Base-by-base conservation (phyloP, 352 stramenopile genomes). In the Elongisporangium anandrum region DNA sequence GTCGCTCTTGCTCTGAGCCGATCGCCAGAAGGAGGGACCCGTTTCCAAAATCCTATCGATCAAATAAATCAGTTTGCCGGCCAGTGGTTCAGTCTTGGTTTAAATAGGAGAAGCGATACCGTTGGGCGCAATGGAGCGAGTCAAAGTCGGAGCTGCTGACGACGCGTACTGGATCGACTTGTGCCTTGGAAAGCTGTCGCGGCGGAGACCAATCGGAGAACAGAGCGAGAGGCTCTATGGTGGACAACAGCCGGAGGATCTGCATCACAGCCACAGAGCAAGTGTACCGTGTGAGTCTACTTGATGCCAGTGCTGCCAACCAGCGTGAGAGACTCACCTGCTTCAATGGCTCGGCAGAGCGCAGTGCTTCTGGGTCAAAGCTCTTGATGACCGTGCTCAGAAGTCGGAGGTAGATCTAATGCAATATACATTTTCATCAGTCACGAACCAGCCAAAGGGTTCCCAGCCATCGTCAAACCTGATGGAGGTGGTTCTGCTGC, bases 161-260 rank as follows among this genome's bases (percentile, higher is more conserved):
- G 4, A 90, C 73, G 54, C 80, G 66, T 2, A 63, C 75, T 0
- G 85, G 82, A 6, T 66, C 41, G 5, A 85, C 50, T 34, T 76
- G 60, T 3, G 63, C 61, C 15, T 61, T 68, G 0, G 79, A 89
- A 12, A 92, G 63, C 16, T 83, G 69, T 9, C 72, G 77, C 50
- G 80, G 73, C 21, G 85, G 87, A 5, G 83, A 81, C 87, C 87
- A 96, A 55, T 96, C 84, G 8, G 64, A 45, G 65, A 94, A 96
- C 10, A 96, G 70, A 41, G 68, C 57, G 17, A 96, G 64, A 3
- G 81, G 79, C 19, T 89, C 75, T 48, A 93, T 72, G 15, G 78
- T 80, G 12, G 63, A 68, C 51, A 94, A 74, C 26, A 94, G 65
- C 8, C 47, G 47, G 9, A 88, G 70, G 56, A 96, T 68, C 85